Evolutionary conservation across 148 eudicot genomes (phyloP), one percentile per base, ranked within the genome.

Genomic region (Vaccinium darrowii): DNA sequence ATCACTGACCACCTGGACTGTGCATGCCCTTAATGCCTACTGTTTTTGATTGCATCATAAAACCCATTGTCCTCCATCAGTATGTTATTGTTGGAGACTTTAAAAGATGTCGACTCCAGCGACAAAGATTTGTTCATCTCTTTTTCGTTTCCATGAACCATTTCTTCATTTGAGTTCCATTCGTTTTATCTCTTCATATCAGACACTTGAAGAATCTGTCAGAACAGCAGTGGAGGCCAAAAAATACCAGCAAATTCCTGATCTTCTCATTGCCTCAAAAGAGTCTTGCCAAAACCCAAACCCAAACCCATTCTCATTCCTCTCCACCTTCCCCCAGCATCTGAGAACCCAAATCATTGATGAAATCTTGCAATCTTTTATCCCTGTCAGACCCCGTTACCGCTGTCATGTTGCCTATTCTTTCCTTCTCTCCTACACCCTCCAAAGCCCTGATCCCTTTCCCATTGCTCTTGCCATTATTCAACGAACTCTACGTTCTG

Each of bases 401-500:
- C 90, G 80, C 57, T 90, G 91, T 43, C 88, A 87, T 47, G 33
- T 78, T 69, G 90, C 92, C 2, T 94, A 92, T 87, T 91, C 94
- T 51, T 92, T 84, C 84, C 98, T 96, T 76, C 94, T 96, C 47
- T 81, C 92, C 19, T 89, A 85, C 89, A 85, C 90, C 39, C 92
- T 96, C 49, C 91, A 91, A 56, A 92, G 87, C 86, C 83, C 90
- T 10, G 60, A 90, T 76, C 94, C 95, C 27, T 90, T 96, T 79
- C 95, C 99, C 0, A 84, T 93, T 39, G 88, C 94, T 54, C 91
- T 96, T 67, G 94, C 93, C 10, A 81, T 91, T 50, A 82, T 96
- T 47, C 99, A 96, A 83, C 91, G 94, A 19, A 90, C 89, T 13
- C 86, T 96, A 82, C 94, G 98, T 27, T 91, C 97, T 5, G 99